Evolutionary conservation across 129 eudicot species (phyloP).

Genomic region (Mikania micrantha): DNA sequence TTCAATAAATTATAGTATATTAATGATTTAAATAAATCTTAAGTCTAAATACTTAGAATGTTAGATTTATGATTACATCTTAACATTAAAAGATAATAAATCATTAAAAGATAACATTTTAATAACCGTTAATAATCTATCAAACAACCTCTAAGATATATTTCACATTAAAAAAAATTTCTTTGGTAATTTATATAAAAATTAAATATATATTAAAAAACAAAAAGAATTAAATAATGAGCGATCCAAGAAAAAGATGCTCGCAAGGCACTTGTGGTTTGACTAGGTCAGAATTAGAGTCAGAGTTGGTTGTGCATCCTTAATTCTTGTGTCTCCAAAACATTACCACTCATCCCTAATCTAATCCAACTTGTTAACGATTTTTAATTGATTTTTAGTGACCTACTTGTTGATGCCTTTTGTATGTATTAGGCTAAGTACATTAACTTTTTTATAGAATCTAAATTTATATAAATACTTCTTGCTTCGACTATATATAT

Average conservation of each 20-base stretch:
- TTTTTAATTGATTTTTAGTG: constrained; percentile 3
- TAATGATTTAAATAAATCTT: no score
- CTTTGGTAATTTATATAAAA: no score
- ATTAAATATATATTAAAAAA: no score
- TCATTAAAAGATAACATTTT: no score
- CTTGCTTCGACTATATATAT: background rate
- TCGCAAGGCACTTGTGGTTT: constrained; percentile 30
- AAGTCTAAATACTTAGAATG: no score
- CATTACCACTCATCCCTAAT: constrained; percentile 15
- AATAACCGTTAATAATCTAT: no score
- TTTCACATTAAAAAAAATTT: no score
- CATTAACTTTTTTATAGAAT: background rate
- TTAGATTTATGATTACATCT: no score
- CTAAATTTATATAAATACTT: background rate
- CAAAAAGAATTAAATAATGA: constrained; percentile 12
- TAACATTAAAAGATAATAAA: no score
- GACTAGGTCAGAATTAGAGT: constrained; percentile 31
- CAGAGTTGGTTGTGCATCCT: constrained; percentile 33
- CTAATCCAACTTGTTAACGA: constrained; percentile 27
- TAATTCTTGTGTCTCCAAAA: constrained; percentile 40
- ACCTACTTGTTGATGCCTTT: constrained; percentile 24
- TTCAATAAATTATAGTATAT: no score
- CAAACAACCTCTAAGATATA: no score
- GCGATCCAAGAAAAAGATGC: constrained; percentile 45
- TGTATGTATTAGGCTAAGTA: constrained; percentile 28